Evolutionary conservation across 768 basidiomycete genomes (phyloP).

Genomic region (Rhodotorula paludigena): DNA sequence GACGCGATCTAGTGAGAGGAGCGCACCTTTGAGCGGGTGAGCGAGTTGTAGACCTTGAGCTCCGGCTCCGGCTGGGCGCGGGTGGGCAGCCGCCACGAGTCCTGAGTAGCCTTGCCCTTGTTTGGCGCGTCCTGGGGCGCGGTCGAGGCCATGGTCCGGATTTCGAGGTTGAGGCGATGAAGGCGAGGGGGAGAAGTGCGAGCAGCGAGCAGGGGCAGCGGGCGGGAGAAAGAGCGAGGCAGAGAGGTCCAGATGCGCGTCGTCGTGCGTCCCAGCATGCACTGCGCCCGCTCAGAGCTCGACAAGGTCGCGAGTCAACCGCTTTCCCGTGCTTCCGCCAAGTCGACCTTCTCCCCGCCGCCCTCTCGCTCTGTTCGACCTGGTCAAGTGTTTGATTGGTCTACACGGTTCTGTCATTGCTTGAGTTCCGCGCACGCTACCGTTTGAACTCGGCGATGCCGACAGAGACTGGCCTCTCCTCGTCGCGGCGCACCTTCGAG

Average conservation of each 20-base stretch:
- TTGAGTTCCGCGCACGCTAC: no score
- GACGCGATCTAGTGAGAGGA: background rate
- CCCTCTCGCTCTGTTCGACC: background rate
- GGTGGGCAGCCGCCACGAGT: constrained; percentile 54
- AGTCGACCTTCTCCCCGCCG: background rate
- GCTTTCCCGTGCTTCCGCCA: background rate
- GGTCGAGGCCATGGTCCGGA: constrained; percentile 14
- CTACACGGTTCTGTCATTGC: no score
- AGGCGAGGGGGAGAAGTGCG: background rate
- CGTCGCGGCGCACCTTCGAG: no score
- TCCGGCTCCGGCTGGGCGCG: constrained; percentile 59
- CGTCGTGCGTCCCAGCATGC: constrained; percentile 6
- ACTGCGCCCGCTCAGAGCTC: background rate
- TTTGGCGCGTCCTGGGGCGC: background rate
- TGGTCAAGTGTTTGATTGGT: no score
- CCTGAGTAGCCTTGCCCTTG: constrained; percentile 6
- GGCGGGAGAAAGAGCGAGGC: background rate
- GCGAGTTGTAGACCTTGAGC: constrained; percentile 82
- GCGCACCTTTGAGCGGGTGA: constrained; percentile 82
- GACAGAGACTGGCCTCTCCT: no score
- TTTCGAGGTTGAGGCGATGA: background rate
- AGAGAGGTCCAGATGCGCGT: background rate
- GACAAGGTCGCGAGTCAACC: background rate
- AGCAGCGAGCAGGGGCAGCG: background rate
- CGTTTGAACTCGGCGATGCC: no score